Conservation (phyloP, 176 grass and related monocot genomes). For the Alopecurus myosuroides region DNA sequence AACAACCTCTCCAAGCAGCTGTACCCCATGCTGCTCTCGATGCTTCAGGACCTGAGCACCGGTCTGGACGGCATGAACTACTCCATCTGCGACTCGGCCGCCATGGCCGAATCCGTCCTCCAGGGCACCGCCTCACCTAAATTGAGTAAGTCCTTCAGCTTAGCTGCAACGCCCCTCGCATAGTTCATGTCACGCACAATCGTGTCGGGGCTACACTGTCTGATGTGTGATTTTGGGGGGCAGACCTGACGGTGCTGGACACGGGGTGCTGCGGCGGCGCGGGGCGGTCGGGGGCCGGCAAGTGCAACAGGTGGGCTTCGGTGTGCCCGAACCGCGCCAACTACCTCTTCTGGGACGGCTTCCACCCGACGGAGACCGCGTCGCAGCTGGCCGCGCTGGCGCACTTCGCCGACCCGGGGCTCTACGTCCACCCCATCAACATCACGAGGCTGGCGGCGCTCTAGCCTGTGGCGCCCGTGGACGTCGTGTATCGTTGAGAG, state of each 20-base stretch:
- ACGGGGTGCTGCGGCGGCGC: constrained; percentile 34
- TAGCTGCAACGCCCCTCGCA: not conserved
- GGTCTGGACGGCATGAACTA: constrained; percentile 39
- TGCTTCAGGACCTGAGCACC: constrained; percentile 1
- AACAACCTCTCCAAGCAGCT: constrained; percentile 25
- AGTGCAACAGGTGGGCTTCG: not conserved
- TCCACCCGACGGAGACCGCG: constrained; percentile 46
- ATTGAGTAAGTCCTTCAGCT: not conserved
- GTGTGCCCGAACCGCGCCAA: constrained; percentile 39
- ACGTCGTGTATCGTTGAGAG: not conserved
- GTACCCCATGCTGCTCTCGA: not conserved
- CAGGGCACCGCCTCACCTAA: not conserved
- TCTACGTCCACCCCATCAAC: constrained; percentile 58
- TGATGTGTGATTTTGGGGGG: not conserved
- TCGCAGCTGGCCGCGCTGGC: not conserved
- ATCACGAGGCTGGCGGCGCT: constrained; percentile 42
- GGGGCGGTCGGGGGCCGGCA: not conserved
- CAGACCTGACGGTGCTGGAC: constrained; percentile 30
- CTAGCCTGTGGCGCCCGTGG: not conserved
- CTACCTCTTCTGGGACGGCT: constrained; percentile 70
- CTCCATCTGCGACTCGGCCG: constrained; percentile 23
- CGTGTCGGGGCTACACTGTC: too few relatives aligned
- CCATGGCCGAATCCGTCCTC: not conserved
- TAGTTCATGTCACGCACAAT: too few relatives aligned
- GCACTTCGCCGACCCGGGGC: constrained; percentile 27